These are phyloP conservation scores for Agrocybe chaxingu DNA, from an alignment of 768 basidiomycete genomes.

Conservation along the genomic window DNA sequence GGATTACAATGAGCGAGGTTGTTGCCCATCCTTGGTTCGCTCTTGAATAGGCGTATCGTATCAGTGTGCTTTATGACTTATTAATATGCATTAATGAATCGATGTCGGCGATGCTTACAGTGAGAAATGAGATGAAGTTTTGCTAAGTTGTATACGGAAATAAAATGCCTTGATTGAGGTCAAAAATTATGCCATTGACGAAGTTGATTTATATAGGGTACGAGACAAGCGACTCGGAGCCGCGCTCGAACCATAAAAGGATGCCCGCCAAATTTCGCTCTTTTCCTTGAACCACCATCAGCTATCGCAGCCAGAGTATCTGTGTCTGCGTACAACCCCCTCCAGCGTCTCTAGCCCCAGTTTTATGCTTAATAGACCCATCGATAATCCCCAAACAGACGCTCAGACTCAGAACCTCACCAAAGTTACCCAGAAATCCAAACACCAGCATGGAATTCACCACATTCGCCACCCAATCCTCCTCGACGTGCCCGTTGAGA, in stretches of 20 bases:
- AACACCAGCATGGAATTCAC: conserved; percentile 48
- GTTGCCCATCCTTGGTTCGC: conserved; percentile 22
- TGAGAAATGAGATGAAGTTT: too few species aligned
- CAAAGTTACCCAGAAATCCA: conserved; percentile 23
- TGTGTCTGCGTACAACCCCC: conserved; percentile 16
- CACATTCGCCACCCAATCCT: conserved; percentile 30
- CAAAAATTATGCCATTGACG: too few species aligned
- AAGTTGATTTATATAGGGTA: too few species aligned
- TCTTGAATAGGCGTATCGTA: not conserved
- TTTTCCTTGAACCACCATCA: conserved; percentile 15
- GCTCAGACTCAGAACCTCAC: conserved; percentile 26
- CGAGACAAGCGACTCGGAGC: too few species aligned
- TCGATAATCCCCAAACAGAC: conserved; percentile 37
- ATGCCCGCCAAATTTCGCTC: conserved; percentile 3
- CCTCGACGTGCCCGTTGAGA: conserved; percentile 62
- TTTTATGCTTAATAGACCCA: conserved; percentile 72
- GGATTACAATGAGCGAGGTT: conserved; percentile 33
- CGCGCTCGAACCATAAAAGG: too few species aligned
- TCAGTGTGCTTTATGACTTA: too few species aligned
- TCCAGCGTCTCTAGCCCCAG: conserved; percentile 15
- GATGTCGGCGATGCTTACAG: too few species aligned
- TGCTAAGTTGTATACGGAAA: too few species aligned
- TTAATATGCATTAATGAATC: too few species aligned
- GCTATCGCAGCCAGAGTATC: conserved; percentile 22
- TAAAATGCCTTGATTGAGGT: too few species aligned